Evolutionary conservation across 179 eudicot genomes (phyloP).

Genomic region (Heliamphora pulchella): DNA sequence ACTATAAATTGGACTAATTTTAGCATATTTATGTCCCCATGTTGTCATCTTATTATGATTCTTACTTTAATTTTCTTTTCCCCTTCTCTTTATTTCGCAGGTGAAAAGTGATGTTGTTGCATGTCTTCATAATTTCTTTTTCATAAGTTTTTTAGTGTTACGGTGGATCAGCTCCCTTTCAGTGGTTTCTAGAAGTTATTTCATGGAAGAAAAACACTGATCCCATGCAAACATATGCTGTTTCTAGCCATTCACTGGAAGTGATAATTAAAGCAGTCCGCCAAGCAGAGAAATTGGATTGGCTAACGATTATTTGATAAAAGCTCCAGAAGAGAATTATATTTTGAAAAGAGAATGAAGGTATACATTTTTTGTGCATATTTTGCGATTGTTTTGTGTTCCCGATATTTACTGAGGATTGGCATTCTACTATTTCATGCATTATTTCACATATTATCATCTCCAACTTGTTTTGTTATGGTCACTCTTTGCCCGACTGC

Average conservation of each 20-base stretch:
- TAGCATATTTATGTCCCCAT: not conserved
- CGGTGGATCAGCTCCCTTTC: not conserved
- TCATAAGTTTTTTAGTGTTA: not conserved
- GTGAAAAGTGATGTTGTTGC: slow-evolving; percentile 2
- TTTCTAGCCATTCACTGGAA: not conserved
- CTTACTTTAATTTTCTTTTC: not conserved
- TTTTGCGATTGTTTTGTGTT: slow-evolving; percentile 2
- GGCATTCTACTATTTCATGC: not conserved
- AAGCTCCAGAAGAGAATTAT: slow-evolving; percentile 6
- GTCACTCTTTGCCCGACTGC: not conserved
- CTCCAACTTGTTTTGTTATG: no score
- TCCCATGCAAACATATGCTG: not conserved
- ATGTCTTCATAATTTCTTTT: not conserved
- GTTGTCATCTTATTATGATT: not conserved
- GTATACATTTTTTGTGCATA: slow-evolving; percentile 7
- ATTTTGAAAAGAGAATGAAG: slow-evolving; percentile 16
- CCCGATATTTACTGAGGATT: not conserved
- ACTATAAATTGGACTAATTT: not conserved
- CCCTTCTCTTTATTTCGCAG: slow-evolving; percentile 2
- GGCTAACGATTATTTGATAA: slow-evolving; percentile 13
- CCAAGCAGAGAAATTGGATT: slow-evolving; percentile 11
- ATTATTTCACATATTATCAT: not conserved
- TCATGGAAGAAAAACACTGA: slow-evolving; percentile 8
- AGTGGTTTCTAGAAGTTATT: not conserved
- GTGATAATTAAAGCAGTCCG: slow-evolving; percentile 11